Conservation (phyloP, 768 basidiomycete genomes). For the Tephrocybe sp. region DNA sequence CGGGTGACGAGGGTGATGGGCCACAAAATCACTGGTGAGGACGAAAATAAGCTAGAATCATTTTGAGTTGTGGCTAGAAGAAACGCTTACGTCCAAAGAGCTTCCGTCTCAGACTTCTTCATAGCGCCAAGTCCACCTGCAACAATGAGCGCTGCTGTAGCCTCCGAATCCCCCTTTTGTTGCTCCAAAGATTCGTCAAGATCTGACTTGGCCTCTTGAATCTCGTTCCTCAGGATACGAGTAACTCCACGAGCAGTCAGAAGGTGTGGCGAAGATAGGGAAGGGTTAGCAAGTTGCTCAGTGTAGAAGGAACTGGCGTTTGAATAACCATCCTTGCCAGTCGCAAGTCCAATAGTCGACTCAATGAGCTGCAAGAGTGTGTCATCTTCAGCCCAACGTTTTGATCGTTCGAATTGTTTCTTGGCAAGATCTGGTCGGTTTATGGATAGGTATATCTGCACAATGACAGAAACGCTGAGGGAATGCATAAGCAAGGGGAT, state of each 20-base stretch:
- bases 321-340: slow-evolving; percentile 67
- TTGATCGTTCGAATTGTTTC: slow-evolving; percentile 79
- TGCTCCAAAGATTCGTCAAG: slow-evolving; percentile 71
- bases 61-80: neutral
- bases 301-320: slow-evolving; percentile 66
- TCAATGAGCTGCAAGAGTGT: slow-evolving; percentile 88
- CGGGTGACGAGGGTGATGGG: slow-evolving; percentile 67
- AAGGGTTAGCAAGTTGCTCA: slow-evolving; percentile 81
- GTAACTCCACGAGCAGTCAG: slow-evolving; percentile 79
- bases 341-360: slow-evolving; percentile 72
- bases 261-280: slow-evolving; percentile 68
- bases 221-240: slow-evolving; percentile 73
- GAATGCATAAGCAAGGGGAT: slow-evolving; percentile 1
- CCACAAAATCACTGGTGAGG: slow-evolving; percentile 35
- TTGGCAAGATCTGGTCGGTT: slow-evolving; percentile 84
- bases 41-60: slow-evolving; percentile 9
- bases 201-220: slow-evolving; percentile 75
- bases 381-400: slow-evolving; percentile 87
- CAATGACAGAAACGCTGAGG: slow-evolving; percentile 71
- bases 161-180: slow-evolving; percentile 57
- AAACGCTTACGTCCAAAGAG: slow-evolving; percentile 63
- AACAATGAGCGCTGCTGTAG: slow-evolving; percentile 65
- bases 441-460: slow-evolving; percentile 89
- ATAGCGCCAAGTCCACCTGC: slow-evolving; percentile 55
- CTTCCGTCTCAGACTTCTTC: slow-evolving; percentile 63